phyloP scores from a whole-genome alignment of 2,329 filamentous ascomycete genomes.

The Botrytis porri region DNA sequence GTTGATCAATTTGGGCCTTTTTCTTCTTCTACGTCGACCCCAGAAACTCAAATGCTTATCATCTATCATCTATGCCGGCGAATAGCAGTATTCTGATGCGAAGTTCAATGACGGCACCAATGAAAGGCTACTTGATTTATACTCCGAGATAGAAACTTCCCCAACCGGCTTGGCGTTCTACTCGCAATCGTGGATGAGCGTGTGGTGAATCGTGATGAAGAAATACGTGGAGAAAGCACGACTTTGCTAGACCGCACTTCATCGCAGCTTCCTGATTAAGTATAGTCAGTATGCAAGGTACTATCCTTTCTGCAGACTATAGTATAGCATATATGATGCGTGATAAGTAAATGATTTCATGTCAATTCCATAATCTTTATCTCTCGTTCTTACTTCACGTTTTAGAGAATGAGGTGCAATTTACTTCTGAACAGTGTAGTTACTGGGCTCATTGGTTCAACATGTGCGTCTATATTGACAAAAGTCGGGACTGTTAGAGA shows the following conservation, averaged over 20 bases:
- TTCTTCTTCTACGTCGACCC: background rate
- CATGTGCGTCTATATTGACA: constrained; percentile 17
- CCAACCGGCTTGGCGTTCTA: background rate
- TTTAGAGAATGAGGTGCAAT: constrained; percentile 19
- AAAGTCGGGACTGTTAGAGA: constrained; percentile 9
- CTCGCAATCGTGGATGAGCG: background rate
- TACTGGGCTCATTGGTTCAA: background rate
- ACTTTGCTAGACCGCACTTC: background rate
- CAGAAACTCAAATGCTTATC: background rate
- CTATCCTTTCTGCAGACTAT: background rate
- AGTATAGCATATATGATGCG: constrained; percentile 2
- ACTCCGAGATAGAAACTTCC: constrained; percentile 1
- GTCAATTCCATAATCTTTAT: background rate
- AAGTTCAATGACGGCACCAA: background rate
- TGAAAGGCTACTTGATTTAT: background rate
- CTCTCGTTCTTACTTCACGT: background rate
- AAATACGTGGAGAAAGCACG: constrained; percentile 1
- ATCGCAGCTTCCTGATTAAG: constrained; percentile 18
- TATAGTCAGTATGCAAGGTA: constrained; percentile 13
- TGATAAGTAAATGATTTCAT: background rate
- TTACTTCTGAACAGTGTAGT: constrained; percentile 13
- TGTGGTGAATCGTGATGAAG: background rate
- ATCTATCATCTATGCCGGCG: background rate
- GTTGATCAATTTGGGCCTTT: background rate
- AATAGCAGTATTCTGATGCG: background rate